Evolutionary conservation across 2,329 filamentous ascomycete genomes (phyloP), one percentile per base, ranked within the genome.

Genomic region (Aspergillus japonicus): DNA sequence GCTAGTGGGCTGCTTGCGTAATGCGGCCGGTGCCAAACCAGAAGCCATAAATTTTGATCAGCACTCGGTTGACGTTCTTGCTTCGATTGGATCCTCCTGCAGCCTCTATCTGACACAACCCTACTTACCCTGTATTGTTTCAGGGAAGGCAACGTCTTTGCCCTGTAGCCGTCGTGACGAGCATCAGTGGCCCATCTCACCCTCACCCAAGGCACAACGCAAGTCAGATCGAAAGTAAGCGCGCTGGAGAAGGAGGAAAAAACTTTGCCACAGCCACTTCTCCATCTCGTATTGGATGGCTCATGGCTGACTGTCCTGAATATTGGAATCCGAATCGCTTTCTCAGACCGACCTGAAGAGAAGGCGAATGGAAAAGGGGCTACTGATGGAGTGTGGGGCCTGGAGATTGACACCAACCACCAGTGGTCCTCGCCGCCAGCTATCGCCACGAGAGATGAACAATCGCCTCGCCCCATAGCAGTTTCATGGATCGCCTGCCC

Each of bases 1-100:
- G 66, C 69, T 61, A 60, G 62, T 56, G 63, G 65, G 48, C 66
- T 70, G 73, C 73, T 75, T 75, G 73, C 73, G 73, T 75, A 75
- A 75, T 73, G 71, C 66, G 53, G 51, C 47, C 59, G 59, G 61
- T 62, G 56, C 58, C 57, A 64, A 63, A 59, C 48, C 31, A 63
- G 64, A 59, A 60, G 59, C 63, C 63, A 63, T 68, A 71, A 69
- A 73, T 73, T 72, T 69, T 63, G 72, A 74, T 74, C 72, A 71
- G 62, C 71, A 63, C 59, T 64, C 39, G 63, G 26, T 63, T 55
- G 61, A 60, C 60, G 62, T 59, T 57, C 44, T 42, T 31, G 51
- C 35, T 24, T 54, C 53, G 33, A 31, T 29, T 47, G 23, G 33
- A 35, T 48, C 12, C 8, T 47, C 35, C 26, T 24, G 24, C 42